Conservation (phyloP, 371 early-diverging fungal genomes). For the Mucor indicus region DNA sequence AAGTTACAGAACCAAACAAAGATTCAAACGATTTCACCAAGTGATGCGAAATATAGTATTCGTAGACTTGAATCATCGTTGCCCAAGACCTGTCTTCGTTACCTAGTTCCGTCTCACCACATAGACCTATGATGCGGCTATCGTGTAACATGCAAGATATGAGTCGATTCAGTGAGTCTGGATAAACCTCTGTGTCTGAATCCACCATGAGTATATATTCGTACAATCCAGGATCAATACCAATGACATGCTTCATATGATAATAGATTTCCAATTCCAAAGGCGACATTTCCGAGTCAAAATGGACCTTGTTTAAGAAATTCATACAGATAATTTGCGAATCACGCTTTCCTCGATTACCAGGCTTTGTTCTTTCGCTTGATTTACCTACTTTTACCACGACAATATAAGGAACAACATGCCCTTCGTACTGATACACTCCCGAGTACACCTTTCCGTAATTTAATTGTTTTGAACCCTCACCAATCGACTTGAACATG, state of each 20-base stretch:
- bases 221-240: conserved; percentile 80
- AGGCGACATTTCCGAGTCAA: conserved; percentile 91
- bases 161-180: conserved; percentile 71
- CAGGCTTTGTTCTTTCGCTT: conserved; percentile 75
- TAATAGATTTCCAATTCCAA: conserved; percentile 92
- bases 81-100: conserved; percentile 82
- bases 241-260: conserved; percentile 76
- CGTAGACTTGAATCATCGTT: conserved; percentile 92
- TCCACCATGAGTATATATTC: conserved; percentile 96
- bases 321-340: conserved; percentile 97
- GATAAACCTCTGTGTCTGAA: conserved; percentile 88
- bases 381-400: conserved; percentile 92
- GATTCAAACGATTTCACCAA: conserved; percentile 92
- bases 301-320: conserved; percentile 89
- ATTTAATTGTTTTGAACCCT: conserved; percentile 83
- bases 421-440: conserved; percentile 68
- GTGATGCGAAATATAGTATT: conserved; percentile 95
- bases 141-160: conserved; percentile 78
- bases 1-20: conserved; percentile 93
- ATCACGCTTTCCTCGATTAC: conserved; percentile 98
- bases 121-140: conserved; percentile 76
- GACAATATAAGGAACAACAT: conserved; percentile 78
- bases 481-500: conserved; percentile 84
- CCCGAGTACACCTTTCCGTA: conserved; percentile 94
- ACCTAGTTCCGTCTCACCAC: conserved; percentile 82